Conservation (phyloP, 768 basidiomycete species). For the Podaxis mareebaensis region DNA sequence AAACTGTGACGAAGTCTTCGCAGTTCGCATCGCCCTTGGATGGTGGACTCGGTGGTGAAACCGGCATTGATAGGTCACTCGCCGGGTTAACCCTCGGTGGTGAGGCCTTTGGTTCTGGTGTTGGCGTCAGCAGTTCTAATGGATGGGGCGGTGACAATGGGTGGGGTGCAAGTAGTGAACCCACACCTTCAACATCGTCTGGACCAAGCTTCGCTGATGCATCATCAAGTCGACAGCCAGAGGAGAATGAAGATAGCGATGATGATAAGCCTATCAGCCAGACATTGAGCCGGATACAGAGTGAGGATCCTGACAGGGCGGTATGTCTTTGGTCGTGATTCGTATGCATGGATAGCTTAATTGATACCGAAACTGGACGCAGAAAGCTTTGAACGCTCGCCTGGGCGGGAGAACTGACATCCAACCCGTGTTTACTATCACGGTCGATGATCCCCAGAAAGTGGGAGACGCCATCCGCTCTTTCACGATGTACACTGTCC, state of each 20-base stretch:
- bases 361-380: slow-evolving; percentile 8
- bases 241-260: slow-evolving; percentile 59
- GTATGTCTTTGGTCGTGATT: slow-evolving; percentile 24
- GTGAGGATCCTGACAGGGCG: slow-evolving; percentile 27
- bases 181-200: slow-evolving; percentile 15
- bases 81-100: slow-evolving; percentile 36
- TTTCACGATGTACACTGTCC: slow-evolving; percentile 96
- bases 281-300: slow-evolving; percentile 32
- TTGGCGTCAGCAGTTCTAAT: neutral
- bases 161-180: slow-evolving; percentile 19
- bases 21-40: slow-evolving; percentile 39
- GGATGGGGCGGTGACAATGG: slow-evolving; percentile 18
- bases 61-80: slow-evolving; percentile 34
- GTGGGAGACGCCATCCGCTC: slow-evolving; percentile 94
- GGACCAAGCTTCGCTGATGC: neutral
- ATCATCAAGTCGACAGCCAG: slow-evolving; percentile 14
- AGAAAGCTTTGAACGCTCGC: slow-evolving; percentile 17
- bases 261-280: slow-evolving; percentile 70
- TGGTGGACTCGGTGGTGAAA: slow-evolving; percentile 18
- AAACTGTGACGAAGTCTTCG: slow-evolving; percentile 15
- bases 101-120: slow-evolving; percentile 3
- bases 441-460: slow-evolving; percentile 96
- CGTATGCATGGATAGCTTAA: neutral
- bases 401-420: slow-evolving; percentile 39
- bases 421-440: slow-evolving; percentile 77